These are phyloP conservation scores for Paulownia fortunei DNA, from an alignment of 257 asterid genomes.

Conservation along the genomic window DNA sequence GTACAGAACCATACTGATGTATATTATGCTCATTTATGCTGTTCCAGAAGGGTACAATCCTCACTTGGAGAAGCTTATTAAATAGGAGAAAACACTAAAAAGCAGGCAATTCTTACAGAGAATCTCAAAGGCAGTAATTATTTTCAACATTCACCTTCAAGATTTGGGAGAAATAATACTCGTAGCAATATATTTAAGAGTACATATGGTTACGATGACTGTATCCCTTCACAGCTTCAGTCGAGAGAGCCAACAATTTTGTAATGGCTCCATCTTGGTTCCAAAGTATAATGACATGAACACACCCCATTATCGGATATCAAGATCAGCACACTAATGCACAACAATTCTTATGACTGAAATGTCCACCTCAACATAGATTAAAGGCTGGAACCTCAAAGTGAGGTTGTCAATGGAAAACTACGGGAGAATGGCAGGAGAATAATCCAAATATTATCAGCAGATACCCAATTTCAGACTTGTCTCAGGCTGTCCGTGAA, in stretches of 20 bases:
- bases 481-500: neutral
- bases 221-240: neutral
- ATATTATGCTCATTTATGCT: neutral
- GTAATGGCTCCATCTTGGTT: neutral
- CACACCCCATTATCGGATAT: neutral
- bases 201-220: neutral
- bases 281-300: neutral
- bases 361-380: neutral
- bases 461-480: neutral
- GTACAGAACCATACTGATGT: neutral
- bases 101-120: neutral
- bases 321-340: neutral
- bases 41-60: constrained; percentile 6
- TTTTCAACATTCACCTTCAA: neutral
- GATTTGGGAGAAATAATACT: neutral
- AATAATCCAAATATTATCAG: neutral
- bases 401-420: neutral
- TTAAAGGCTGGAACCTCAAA: neutral
- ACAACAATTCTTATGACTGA: neutral
- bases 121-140: neutral
- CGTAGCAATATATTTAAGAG: neutral
- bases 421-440: neutral
- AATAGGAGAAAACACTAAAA: neutral
- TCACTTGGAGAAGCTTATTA: neutral
- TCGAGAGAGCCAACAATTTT: neutral